These are phyloP conservation scores for Phialophora tarda DNA, from an alignment of 2,329 filamentous ascomycete species.

Conservation along the genomic window DNA sequence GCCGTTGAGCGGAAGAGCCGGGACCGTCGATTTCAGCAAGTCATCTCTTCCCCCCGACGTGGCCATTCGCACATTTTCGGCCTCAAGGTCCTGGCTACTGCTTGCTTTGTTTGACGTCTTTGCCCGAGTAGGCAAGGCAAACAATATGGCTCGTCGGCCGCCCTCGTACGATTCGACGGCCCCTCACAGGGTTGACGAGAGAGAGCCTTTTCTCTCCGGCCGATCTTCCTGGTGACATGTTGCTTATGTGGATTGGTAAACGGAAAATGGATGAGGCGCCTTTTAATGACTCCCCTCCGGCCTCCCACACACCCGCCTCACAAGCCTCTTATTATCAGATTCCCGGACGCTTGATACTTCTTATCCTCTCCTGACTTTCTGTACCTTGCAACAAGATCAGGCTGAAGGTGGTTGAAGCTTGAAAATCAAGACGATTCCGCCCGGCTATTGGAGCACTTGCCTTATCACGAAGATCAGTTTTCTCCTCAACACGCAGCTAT, in stretches of 20 bases:
- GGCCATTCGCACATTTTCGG: slow-evolving; percentile 7
- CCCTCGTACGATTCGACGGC: slow-evolving; percentile 13
- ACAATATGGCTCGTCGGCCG: slow-evolving; percentile 12
- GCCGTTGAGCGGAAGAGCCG: slow-evolving; percentile 6
- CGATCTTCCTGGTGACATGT: slow-evolving; percentile 17
- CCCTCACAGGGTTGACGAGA: background rate
- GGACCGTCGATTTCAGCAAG: background rate
- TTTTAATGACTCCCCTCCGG: slow-evolving; percentile 11
- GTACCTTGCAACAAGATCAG: background rate
- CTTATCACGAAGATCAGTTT: background rate
- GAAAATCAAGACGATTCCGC: background rate
- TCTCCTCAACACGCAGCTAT: background rate
- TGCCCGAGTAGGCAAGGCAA: slow-evolving; percentile 12
- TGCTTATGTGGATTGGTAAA: slow-evolving; percentile 26
- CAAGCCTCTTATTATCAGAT: slow-evolving; percentile 16
- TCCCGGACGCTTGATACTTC: slow-evolving; percentile 3
- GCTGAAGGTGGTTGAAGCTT: background rate
- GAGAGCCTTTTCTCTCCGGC: slow-evolving; percentile 4
- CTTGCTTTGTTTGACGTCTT: slow-evolving; percentile 2
- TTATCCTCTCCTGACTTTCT: slow-evolving; percentile 8
- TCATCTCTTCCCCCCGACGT: background rate
- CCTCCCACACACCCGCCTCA: background rate
- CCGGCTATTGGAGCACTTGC: background rate
- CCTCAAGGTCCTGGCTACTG: background rate
- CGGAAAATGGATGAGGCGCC: background rate